Conservation (phyloP, 106 monocot species). For the Dendrobium officinale region DNA sequence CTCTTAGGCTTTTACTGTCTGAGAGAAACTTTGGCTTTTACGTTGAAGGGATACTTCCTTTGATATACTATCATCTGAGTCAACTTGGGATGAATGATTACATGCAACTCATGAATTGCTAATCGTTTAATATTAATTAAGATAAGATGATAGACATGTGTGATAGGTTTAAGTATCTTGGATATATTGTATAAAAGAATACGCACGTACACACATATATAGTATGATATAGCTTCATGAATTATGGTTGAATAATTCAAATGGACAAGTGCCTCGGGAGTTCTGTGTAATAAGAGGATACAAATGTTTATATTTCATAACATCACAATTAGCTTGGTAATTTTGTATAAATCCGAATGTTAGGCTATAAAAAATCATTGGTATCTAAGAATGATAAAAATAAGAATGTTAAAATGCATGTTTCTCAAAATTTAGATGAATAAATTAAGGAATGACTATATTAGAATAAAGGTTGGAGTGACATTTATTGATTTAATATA, state of each 20-base stretch:
- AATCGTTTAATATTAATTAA: not conserved
- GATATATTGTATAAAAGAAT: not conserved
- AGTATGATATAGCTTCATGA: not conserved
- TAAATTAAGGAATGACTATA: not conserved
- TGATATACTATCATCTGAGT: too few relatives aligned
- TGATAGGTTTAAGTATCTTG: not conserved
- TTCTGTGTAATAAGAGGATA: not conserved
- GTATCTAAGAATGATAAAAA: not conserved
- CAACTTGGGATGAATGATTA: too few relatives aligned
- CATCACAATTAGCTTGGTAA: not conserved
- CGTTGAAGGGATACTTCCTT: too few relatives aligned
- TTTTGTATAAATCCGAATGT: not conserved
- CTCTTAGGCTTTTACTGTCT: too few relatives aligned
- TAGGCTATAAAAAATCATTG: not conserved
- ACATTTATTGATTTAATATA: not conserved
- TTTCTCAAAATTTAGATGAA: not conserved
- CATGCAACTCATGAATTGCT: too few relatives aligned
- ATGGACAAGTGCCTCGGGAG: not conserved
- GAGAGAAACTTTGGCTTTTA: too few relatives aligned
- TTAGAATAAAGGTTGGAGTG: not conserved
- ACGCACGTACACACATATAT: not conserved
- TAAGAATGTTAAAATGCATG: not conserved
- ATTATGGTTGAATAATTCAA: not conserved
- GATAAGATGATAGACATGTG: not conserved
- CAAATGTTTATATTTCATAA: not conserved